Conservation (phyloP, 1,139 yeast genomes). For the Protomyces gravidus region DNA sequence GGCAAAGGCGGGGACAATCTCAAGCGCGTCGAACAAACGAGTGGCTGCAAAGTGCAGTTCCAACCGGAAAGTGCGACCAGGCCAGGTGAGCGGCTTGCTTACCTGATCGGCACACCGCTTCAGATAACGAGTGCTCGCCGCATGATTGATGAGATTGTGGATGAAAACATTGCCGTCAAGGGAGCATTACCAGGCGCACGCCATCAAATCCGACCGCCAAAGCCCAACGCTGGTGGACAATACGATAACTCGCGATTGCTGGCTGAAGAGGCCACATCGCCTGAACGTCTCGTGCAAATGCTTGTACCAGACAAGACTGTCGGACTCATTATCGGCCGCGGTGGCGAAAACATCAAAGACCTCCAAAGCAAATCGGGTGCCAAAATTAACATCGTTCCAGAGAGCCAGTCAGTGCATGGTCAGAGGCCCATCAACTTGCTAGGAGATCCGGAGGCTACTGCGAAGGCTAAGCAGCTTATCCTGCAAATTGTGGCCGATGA, state of each 20-base stretch:
- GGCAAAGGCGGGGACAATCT: slow-evolving; percentile 37
- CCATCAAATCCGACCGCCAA: slow-evolving; percentile 25
- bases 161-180: slow-evolving; percentile 32
- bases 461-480: slow-evolving; percentile 29
- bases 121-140: slow-evolving; percentile 33
- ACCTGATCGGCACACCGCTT: slow-evolving; percentile 33
- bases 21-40: slow-evolving; percentile 34
- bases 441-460: slow-evolving; percentile 31
- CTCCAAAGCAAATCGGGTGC: slow-evolving; percentile 30
- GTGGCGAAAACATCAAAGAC: slow-evolving; percentile 35
- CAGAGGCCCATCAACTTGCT: slow-evolving; percentile 31
- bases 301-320: slow-evolving; percentile 33
- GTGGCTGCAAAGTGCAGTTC: slow-evolving; percentile 36
- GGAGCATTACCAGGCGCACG: slow-evolving; percentile 31
- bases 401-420: slow-evolving; percentile 30
- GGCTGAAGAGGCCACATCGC: slow-evolving; percentile 23
- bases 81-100: slow-evolving; percentile 34
- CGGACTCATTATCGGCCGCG: slow-evolving; percentile 34
- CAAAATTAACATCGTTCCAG: slow-evolving; percentile 32
- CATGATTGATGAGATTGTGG: slow-evolving; percentile 33
- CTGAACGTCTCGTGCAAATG: slow-evolving; percentile 26
- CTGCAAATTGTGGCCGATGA: slow-evolving; percentile 31
- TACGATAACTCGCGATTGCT: slow-evolving; percentile 22
- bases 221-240: slow-evolving; percentile 4
- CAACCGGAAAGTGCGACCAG: slow-evolving; percentile 26